Evolutionary conservation across 2,329 filamentous ascomycete species (phyloP), one percentile per base, ranked within the genome.

Genomic region (Paracorniculantispora psalliotae): DNA sequence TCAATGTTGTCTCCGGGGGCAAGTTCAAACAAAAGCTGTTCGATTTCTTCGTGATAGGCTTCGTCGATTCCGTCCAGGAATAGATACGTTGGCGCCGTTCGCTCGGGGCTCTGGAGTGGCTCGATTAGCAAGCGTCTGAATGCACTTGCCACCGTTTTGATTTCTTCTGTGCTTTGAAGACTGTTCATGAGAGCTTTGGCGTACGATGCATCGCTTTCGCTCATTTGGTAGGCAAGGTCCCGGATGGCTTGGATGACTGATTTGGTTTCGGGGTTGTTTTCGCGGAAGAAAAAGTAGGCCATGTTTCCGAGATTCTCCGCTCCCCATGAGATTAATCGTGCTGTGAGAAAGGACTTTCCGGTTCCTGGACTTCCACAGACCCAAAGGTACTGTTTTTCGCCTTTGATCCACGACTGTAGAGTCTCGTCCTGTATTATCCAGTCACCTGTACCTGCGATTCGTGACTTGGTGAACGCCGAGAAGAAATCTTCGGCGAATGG

Each of bases 211-310:
- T 81, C 77, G 49, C 72, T 73, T 57, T 78, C 72, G 59, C 74
- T 76, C 33, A 80, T 69, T 60, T 81, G 78, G 59, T 76, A 79
- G 0, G 78, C 77, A 12, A 80, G 63, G 37, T 79, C 76, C 0
- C 76, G 70, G 5, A 81, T 68, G 1, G 76, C 77, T 56, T 78
- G 75, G 10, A 75, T 69, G 8, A 79, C 70, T 4, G 75, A 78
- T 44, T 76, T 67, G 0, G 77, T 78, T 37, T 77, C 71, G 1
- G 77, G 75, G 56, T 77, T 76, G 60, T 77, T 77, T 54, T 78
- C 74, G 26, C 77, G 73, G 65, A 80, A 79, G 65, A 78, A 81
- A 57, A 79, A 79, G 65, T 79, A 81, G 1, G 69, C 78, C 2
- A 69, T 46, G 10, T 70, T 73, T 0, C 67, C 67, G n/a, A 69